Evolutionary conservation across 2,329 filamentous ascomycete species (phyloP), one percentile per base, ranked within the genome.

Genomic region (Stagonosporopsis cucurbitacearum): DNA sequence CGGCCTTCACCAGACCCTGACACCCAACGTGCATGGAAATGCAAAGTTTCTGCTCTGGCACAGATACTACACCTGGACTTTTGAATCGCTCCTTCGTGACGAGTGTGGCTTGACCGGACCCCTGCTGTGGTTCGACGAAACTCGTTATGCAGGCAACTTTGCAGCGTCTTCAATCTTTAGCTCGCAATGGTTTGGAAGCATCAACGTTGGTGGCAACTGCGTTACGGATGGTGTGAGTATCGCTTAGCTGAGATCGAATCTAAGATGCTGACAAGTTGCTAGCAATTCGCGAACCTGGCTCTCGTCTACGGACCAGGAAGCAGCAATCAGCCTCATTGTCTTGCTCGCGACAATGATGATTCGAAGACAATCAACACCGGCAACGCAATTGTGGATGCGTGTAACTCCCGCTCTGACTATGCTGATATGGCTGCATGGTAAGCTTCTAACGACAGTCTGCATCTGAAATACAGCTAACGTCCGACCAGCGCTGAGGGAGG

Each of bases 41-140:
- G 39, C 58, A 40, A 74, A 73, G 42, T 79, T 79, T 68, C 62
- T 78, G 30, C 62, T 77, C 19, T 80, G 78, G 78, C 78, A 80
- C 66, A 70, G 78, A 20, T 77, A 77, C 65, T 76, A 67, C 62
- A 60, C 71, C 19, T 75, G 79, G 68, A 64, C 67, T 1, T 79
- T 77, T 57, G 78, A 81, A 63, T 62, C 74, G n/a, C 65, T 77
- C 4, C 66, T 81, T 8, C 75, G 70, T 35, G 56, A 69, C 17
- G 77, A 80, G 54, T 80, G 79, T 53, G 76, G 76, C 40, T 79
- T 77, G 61, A 68, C 54, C 17, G 71, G 70, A 39, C 54, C 65
- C 37, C 60, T 78, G 44, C 78, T 77, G 1, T 75, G 72, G 71
- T 75, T 70, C 56, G 71, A 75, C 67, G 59, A 75, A 64, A 66